Base-by-base conservation (phyloP, 1,139 yeast genomes). In the Suhomyces terraborum region DNA sequence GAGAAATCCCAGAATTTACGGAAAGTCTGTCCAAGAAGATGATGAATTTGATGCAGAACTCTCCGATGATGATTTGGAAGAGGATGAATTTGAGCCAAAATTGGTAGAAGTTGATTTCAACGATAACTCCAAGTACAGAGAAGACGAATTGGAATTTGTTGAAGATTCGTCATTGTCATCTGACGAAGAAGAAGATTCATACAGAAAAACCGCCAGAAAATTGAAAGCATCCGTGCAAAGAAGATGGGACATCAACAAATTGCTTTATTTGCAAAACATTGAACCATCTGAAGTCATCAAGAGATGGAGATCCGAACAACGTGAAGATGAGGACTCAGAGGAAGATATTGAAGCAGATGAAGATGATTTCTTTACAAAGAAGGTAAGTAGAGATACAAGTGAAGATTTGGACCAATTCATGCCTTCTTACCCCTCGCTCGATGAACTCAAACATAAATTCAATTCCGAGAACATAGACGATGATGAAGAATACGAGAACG, bases 221-320 rank as follows among this genome's bases (percentile, higher is more conserved):
- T 62, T 69, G 48, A 43, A 61, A 56, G 55, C 64, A 26, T 51
- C 67, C 21, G 69, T 71, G 2, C 54, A 67, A 62, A 61, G 79
- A 71, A 66, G 70, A 47, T 87, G 95, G 91, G 87, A 93, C 59
- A 79, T 93, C 47, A 82, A 85, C 54, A 88, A 86, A 57, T 67
- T 93, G 42, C 67, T 93, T 8, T 93, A 93, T 59, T 73, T 85
- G 79, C 80, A 82, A 41, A 85, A 86, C 51, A 69, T 88, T 31
- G 78, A 82, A 7, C 93, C 97, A 0, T 69, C 68, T 0, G 95
- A 87, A 41, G 96, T 80, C 20, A 68, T 91, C 35, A 71, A 68
- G 36, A 78, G 93, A 61, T 91, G 97, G 96, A 80, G 62, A 50
- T 68, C 74, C 23, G 49, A 52, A 10, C 80, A 77, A 47, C 79